A percentile compares a stretch with the other conserved stretches of the same genome.
These are phyloP conservation scores for Bruguiera sexangula DNA, from an alignment of 345 rosid species.

Conservation along the genomic window DNA sequence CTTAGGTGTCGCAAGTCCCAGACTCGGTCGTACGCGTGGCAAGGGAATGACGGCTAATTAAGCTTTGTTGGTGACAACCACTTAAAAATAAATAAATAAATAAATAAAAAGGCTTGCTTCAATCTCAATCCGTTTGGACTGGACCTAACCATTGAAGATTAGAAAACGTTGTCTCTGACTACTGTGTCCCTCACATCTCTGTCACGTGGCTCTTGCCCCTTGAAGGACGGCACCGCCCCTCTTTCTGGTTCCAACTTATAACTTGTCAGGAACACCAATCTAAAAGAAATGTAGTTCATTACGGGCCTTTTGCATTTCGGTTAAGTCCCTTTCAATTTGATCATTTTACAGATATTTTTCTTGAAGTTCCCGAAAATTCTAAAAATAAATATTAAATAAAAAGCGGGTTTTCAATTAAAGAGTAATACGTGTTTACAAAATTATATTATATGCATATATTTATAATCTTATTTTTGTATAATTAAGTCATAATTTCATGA, in stretches of 20 bases:
- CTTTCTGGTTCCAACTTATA: neutral
- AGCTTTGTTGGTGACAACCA: neutral
- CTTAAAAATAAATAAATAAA: too few species aligned
- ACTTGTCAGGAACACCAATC: neutral
- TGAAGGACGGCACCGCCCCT: constrained; percentile 36
- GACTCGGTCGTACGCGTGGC: constrained; percentile 17
- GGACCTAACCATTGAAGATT: neutral
- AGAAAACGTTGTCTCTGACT: neutral
- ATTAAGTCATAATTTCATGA: too few species aligned
- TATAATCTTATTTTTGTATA: too few species aligned
- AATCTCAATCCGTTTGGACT: neutral
- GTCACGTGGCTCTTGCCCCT: constrained; percentile 41
- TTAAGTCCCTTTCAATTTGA: neutral
- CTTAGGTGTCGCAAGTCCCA: constrained; percentile 14
- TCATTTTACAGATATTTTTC: neutral
- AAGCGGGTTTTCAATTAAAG: too few species aligned
- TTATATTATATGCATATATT: too few species aligned
- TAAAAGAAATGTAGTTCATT: neutral
- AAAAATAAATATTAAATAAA: too few species aligned
- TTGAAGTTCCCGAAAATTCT: too few species aligned
- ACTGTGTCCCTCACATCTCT: constrained; percentile 17
- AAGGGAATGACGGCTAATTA: constrained; percentile 9
- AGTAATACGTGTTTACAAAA: too few species aligned
- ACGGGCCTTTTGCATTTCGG: neutral
- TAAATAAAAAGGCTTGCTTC: too few species aligned